Evolutionary conservation across 2,329 filamentous ascomycete species (phyloP), one percentile per base, ranked within the genome.

Genomic region (Fusarium chlamydosporum): DNA sequence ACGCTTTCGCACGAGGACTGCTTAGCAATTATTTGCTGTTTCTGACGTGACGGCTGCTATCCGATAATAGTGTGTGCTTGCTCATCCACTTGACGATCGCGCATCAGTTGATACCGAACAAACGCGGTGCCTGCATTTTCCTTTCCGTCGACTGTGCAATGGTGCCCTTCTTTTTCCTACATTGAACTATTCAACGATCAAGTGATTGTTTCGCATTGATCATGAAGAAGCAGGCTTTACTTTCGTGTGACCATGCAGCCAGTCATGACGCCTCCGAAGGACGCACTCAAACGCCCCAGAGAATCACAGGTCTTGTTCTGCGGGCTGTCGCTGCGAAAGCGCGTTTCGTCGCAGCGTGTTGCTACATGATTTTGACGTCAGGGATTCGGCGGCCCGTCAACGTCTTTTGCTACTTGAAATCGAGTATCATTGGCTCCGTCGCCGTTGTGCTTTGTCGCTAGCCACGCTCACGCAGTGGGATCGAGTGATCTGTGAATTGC

Each of bases 201-300:
- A 65, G 46, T n/a, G 46, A 12, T 31, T n/a, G 6, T 38, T 26
- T 13, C 6, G n/a, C n/a, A 38, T 31, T 16, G 8, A 23, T 18
- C 35, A 26, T 40, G 23, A 13, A 18, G 34, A 52, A 18, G 23
- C 41, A 31, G 31, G n/a, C 20, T 46, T 27, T 48, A 20, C 15
- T 37, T 55, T 31, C n/a, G 41, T 63, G n/a, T 20, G 29, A 63
- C 42, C 7, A 34, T 29, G 8, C 35, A 43, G 6, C 60, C 48
- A 63, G 48, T 48, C 48, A 38, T 26, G 16, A 31, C 26, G 33
- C 23, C 27, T 15, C 15, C 12, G n/a, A 43, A 15, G 7, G 7
- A 42, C 35, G 38, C 47, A n/a, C 58, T 27, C 29, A 46, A 51
- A 52, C 26, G 26, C 35, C 59, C 18, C 40, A 41, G 23, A 37